Evolutionary conservation across 805 yeast genomes (phyloP), one percentile per base, ranked within the genome.

Genomic region (Saccharomycopsis fibuligera): DNA sequence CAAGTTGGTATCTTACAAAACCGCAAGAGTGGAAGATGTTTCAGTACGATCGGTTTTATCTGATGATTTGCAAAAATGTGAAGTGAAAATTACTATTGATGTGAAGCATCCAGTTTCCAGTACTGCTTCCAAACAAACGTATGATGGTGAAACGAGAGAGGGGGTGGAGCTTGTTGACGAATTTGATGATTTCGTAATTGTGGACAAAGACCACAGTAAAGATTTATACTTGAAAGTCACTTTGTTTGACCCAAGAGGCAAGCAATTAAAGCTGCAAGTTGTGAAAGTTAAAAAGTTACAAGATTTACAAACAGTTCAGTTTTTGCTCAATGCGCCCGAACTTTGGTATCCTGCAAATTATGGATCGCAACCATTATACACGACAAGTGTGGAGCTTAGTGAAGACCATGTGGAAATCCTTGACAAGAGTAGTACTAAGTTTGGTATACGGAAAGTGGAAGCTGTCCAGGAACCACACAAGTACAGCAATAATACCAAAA

Each of bases 401-500:
- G 22, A 41, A 4, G 45, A 49, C 1, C 46, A 22, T 9, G n/a
- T n/a, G n/a, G n/a, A n/a, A n/a, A n/a, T n/a, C n/a, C n/a, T n/a
- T n/a, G 41, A 47, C n/a, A 39, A 36, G 0, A 27, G 54, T 4
- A 53, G 41, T 6, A 58, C 61, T 45, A 52, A 43, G 14, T 58
- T 75, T 58, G 64, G 81, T 53, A 51, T 76, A 60, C 49, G 78
- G 55, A 53, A 68, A 57, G 57, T 65, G 19, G 63, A 72, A 49
- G 68, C 78, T 54, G 58, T 74, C 41, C 66, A 70, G 49, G 59
- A 67, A 35, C 51, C 60, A 4, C 56, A 65, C 21, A 35, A 49
- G 2, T 65, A 60, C 5, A 63, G 10, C 31, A 27, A 27, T 27
- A 12, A 27, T 8, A 62, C 45, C 21, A 35, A 19, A 24, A 63